phyloP scores from a whole-genome alignment of 2,329 filamentous ascomycete species.

The Didymellaceae sp. region DNA sequence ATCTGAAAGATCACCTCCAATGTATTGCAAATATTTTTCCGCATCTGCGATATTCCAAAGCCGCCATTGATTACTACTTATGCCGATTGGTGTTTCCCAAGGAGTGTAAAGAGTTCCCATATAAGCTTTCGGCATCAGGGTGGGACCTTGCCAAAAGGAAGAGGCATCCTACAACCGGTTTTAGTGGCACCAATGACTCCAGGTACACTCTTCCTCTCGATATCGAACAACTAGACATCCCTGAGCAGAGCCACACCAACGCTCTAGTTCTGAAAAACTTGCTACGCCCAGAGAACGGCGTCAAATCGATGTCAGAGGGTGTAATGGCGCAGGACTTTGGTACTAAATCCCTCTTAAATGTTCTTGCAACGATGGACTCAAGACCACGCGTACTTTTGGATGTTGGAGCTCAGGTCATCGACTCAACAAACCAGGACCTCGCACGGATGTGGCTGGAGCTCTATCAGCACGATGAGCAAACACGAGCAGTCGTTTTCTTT shows the following conservation, averaged over 20 bases:
- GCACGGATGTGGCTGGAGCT: background rate
- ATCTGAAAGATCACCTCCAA: constrained; percentile 56
- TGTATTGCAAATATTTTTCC: constrained; percentile 61
- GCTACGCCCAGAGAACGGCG: background rate
- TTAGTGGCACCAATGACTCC: constrained; percentile 74
- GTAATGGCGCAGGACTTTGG: background rate
- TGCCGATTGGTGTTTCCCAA: constrained; percentile 64
- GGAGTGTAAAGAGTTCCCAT: constrained; percentile 67
- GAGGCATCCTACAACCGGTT: constrained; percentile 63
- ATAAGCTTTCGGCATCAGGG: constrained; percentile 69
- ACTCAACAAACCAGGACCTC: background rate
- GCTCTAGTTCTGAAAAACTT: constrained; percentile 59
- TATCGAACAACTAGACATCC: constrained; percentile 63
- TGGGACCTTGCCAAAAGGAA: constrained; percentile 68
- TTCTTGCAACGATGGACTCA: background rate
- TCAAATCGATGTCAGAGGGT: background rate
- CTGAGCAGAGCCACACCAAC: constrained; percentile 67
- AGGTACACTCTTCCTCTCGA: constrained; percentile 62
- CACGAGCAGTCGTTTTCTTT: background rate
- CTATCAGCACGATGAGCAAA: background rate
- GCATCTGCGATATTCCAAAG: constrained; percentile 59
- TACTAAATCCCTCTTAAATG: background rate
- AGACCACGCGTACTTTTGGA: background rate
- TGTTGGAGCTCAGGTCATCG: background rate
- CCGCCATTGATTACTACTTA: constrained; percentile 69